phyloP scores from a whole-genome alignment of 2,329 filamentous ascomycete genomes.

The Chaetothyriales sp. region DNA sequence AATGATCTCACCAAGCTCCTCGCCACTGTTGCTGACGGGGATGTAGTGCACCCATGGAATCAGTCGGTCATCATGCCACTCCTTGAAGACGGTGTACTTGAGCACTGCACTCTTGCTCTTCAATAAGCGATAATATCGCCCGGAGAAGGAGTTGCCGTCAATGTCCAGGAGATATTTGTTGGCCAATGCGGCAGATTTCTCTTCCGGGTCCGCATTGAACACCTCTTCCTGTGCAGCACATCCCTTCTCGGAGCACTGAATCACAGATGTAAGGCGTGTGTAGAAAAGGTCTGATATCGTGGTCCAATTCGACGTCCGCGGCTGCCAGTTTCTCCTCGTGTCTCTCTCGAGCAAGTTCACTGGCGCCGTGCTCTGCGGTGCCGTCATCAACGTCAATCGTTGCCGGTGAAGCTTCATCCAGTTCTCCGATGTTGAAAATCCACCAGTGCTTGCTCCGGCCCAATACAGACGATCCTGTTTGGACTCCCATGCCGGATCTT shows the following conservation, averaged over 20 bases:
- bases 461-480: constrained; percentile 42
- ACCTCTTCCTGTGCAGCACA: constrained; percentile 17
- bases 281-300: constrained; percentile 23
- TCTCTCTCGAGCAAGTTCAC: constrained; percentile 11
- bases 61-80: constrained; percentile 66
- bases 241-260: constrained; percentile 28
- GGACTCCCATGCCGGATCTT: constrained; percentile 34
- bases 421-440: constrained; percentile 20
- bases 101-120: constrained; percentile 54
- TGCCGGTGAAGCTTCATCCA: constrained; percentile 37
- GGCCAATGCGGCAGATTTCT: constrained; percentile 1
- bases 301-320: constrained; percentile 5
- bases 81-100: constrained; percentile 61
- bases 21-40: constrained; percentile 58
- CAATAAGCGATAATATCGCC: constrained; percentile 54
- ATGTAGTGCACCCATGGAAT: constrained; percentile 69
- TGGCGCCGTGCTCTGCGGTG: constrained; percentile 8
- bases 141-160: constrained; percentile 58
- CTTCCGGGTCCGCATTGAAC: neutral
- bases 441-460: constrained; percentile 42
- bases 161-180: constrained; percentile 61
- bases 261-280: constrained; percentile 32
- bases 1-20: constrained; percentile 57
- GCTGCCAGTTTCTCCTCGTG: constrained; percentile 5
- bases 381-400: constrained; percentile 25